Conservation (phyloP, 1,284 basidiomycete species). For the Termitomyces sp. region DNA sequence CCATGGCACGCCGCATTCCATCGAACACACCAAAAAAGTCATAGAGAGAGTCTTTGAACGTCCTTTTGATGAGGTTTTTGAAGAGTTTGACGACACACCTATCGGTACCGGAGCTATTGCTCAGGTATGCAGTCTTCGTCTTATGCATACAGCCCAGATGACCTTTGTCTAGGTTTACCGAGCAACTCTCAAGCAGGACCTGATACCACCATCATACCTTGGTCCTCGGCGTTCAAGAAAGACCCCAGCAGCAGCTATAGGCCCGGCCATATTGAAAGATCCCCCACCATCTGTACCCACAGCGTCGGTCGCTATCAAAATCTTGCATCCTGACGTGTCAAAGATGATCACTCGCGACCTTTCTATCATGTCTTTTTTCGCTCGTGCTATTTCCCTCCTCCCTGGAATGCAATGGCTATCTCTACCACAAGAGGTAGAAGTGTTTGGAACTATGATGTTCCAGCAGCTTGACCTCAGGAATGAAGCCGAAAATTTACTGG, state of each 20-base stretch:
- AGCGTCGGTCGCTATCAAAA: slow-evolving; percentile 90
- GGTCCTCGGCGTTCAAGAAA: slow-evolving; percentile 57
- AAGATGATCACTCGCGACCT: slow-evolving; percentile 87
- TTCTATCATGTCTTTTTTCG: slow-evolving; percentile 93
- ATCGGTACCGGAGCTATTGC: slow-evolving; percentile 99
- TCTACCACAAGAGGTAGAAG: slow-evolving; percentile 90
- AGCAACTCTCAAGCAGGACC: slow-evolving; percentile 77
- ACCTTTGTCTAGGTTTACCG: slow-evolving; percentile 65
- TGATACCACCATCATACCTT: slow-evolving; percentile 79
- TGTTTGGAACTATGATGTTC: slow-evolving; percentile 98
- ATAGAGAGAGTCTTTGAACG: slow-evolving; percentile 83
- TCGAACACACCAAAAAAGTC: slow-evolving; percentile 78
- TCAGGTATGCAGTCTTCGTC: slow-evolving; percentile 53
- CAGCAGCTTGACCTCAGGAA: slow-evolving; percentile 89
- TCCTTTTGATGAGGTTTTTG: slow-evolving; percentile 87
- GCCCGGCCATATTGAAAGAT: slow-evolving; percentile 52
- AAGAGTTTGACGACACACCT: slow-evolving; percentile 81
- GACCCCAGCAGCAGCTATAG: slow-evolving; percentile 41
- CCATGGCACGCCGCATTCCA: slow-evolving; percentile 78
- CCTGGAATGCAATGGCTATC: slow-evolving; percentile 98
- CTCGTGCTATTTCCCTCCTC: slow-evolving; percentile 70
- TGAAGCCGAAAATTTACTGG: slow-evolving; percentile 85
- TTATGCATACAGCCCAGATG: not conserved
- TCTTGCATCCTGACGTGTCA: slow-evolving; percentile 83
- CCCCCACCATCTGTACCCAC: slow-evolving; percentile 68